Evolutionary conservation across 176 grass and related monocot genomes (phyloP), one percentile per base, ranked within the genome.

Genomic region (Carex myosuroides): DNA sequence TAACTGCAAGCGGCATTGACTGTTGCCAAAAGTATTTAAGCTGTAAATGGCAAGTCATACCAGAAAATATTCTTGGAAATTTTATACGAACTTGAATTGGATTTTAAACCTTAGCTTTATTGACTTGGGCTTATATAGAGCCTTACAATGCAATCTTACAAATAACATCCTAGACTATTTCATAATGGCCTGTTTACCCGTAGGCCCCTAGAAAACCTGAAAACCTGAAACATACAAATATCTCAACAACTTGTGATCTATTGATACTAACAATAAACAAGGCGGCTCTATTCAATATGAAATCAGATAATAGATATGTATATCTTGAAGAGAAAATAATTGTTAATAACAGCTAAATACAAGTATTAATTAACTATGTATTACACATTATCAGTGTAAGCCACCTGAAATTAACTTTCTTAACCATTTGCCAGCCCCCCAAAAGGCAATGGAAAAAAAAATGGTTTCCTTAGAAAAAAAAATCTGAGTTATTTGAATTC

Each of bases 401-500:
- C 21, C 71, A 50, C 3, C 72, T 77, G 11, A 26, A 1, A 74
- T 74, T 74, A 52, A 11, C 32, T 33, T 33, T 33, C 69, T 72
- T 50, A 52, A 52, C 20, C 70, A 52, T 48, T 29, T 66, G 30
- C 29, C n/a, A 72, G 3, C 69, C 70, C 44, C 26, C 70, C 10
- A 26, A 29, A 54, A 54, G 53, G 10, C 20, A 53, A 50, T 4
- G 20, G 12, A 12, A 53, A 74, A 26, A 16, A 33, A 33, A 33
- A 33, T 29, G 17, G 0, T 24, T 52, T 53, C n/a, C 3, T 53
- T 6, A 11, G 53, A 75, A 42, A 42, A 42, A 41, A 42, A 5
- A 42, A 46, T 21, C 14, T 50, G 12, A 17, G 4, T 87, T 79
- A 89, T 4, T 33, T 5, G 71, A 94, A 91, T 12, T 69, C 46